Base-by-base conservation (phyloP, 768 basidiomycete genomes). In the Chalciporus piperatus region DNA sequence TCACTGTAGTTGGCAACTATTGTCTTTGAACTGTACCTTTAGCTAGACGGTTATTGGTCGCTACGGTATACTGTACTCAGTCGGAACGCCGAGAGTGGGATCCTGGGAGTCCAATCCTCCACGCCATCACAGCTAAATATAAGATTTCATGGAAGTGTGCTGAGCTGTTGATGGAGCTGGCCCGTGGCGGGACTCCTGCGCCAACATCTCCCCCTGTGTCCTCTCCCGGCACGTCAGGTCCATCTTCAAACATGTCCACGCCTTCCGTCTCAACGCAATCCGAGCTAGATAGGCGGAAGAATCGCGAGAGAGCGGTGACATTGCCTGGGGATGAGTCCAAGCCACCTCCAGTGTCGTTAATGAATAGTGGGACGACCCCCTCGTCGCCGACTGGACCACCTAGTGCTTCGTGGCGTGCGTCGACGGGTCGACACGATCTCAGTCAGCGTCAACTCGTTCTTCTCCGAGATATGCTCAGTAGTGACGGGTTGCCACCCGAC, bases 61-160 rank as follows among this genome's bases (percentile, higher is more conserved):
- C n/a, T n/a, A n/a, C n/a, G n/a, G n/a, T n/a, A n/a, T n/a, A n/a
- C n/a, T n/a, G n/a, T n/a, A n/a, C n/a, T n/a, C n/a, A n/a, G n/a
- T n/a, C n/a, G n/a, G n/a, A n/a, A n/a, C n/a, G n/a, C n/a, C n/a
- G n/a, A n/a, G n/a, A n/a, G n/a, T n/a, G n/a, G n/a, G n/a, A n/a
- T n/a, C n/a, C n/a, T n/a, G n/a, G n/a, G n/a, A n/a, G n/a, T n/a
- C n/a, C n/a, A n/a, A n/a, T n/a, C n/a, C 82, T 87, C 51, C 79
- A 81, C 47, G 74, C 76, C 11, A 81, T 93, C 59, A 87, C 85
- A 43, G 75, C 80, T 19, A 87, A 83, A 62, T 96, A 92, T 62
- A 79, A 78, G n/a, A 81, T 92, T 40, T 84, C 89, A 30, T 92
- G 92, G 90, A 91, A 93, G 58, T 92, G 91, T 61, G 92, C 92